A percentile compares a stretch with the other conserved stretches of the same genome.
These are phyloP conservation scores for Penicillium dipodomyicola DNA, from an alignment of 495 filamentous ascomycete species.

Conservation along the genomic window DNA sequence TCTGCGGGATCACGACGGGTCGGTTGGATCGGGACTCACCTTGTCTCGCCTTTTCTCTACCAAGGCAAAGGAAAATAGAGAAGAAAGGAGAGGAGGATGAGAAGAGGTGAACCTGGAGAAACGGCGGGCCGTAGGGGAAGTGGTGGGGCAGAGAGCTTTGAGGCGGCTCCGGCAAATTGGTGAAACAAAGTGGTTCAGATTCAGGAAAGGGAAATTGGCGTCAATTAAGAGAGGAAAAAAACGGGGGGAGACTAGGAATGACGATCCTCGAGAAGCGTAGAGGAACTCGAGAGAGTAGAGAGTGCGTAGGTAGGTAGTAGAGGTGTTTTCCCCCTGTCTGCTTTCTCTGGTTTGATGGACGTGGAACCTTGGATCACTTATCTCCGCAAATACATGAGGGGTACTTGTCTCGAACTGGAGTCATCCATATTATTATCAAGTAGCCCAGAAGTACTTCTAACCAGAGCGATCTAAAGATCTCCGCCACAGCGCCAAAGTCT, in stretches of 20 bases:
- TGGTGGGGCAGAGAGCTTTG: constrained; percentile 13
- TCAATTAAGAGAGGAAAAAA: not conserved
- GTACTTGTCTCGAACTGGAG: not conserved
- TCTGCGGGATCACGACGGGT: constrained; percentile 10
- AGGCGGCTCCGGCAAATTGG: constrained; percentile 6
- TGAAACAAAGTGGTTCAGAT: constrained; percentile 7
- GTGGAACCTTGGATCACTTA: constrained; percentile 12
- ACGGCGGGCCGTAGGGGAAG: constrained; percentile 6
- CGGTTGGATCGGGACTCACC: not conserved
- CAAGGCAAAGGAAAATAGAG: not conserved
- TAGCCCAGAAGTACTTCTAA: not conserved
- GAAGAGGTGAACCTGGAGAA: constrained; percentile 13
- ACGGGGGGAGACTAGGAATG: not conserved
- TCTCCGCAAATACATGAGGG: constrained; percentile 6
- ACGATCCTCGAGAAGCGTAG: too few relatives aligned
- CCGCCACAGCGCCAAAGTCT: constrained; percentile 15
- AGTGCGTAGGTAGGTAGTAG: too few relatives aligned
- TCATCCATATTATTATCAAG: not conserved
- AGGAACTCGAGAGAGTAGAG: not conserved
- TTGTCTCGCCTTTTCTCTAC: not conserved
- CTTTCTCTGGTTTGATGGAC: constrained; percentile 9
- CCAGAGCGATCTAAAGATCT: not conserved
- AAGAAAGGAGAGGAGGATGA: not conserved
- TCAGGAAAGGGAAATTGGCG: not conserved
- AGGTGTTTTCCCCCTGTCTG: not conserved